Evolutionary conservation across 345 rosid genomes (phyloP), one percentile per base, ranked within the genome.

Genomic region (Durio zibethinus): DNA sequence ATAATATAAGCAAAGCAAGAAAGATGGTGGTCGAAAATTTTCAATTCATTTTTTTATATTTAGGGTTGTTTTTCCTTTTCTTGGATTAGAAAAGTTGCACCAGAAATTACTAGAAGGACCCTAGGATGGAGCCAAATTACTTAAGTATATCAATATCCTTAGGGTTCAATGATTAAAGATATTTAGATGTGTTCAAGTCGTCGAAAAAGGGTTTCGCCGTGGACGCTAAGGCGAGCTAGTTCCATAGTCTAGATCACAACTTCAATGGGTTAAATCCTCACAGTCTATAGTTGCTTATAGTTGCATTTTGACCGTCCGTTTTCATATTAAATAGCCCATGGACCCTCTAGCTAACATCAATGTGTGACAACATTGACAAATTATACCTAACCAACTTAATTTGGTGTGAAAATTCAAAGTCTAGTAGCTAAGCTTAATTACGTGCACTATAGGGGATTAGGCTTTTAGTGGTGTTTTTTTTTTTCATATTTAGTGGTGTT

Each of bases 61-160:
- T 50, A 15, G n/a, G n/a, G n/a, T 18, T 59, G n/a, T 18, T 59
- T 60, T 2, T 42, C 9, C 7, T n/a, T 35, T 43, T 16, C 1
- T 10, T 0, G 16, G 54, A 23, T 68, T 45, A 14, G 48, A 42
- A 27, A 74, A 18, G 53, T 21, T 60, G 40, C 20, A 2, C 21
- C 16, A 0, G 48, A 82, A 67, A 74, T 85, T 43, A 65, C 81
- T 35, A 25, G 76, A 77, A 74, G 4, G 73, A 35, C 81, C 82
- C 70, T 52, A 1, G 1, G 0, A 52, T 5, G 29, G 16, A 29
- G 0, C 50, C 60, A 66, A 72, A 75, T 75, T 77, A 62, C 79
- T 31, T 33, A 57, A 31, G 62, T 21, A 65, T 16, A 23, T 4
- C 70, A 18, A 65, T 16, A 23, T 4, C 70, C 54, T 16, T 21